Evolutionary conservation across 2,329 filamentous ascomycete species (phyloP).

Genomic region (Cryphonectria carpinicola): DNA sequence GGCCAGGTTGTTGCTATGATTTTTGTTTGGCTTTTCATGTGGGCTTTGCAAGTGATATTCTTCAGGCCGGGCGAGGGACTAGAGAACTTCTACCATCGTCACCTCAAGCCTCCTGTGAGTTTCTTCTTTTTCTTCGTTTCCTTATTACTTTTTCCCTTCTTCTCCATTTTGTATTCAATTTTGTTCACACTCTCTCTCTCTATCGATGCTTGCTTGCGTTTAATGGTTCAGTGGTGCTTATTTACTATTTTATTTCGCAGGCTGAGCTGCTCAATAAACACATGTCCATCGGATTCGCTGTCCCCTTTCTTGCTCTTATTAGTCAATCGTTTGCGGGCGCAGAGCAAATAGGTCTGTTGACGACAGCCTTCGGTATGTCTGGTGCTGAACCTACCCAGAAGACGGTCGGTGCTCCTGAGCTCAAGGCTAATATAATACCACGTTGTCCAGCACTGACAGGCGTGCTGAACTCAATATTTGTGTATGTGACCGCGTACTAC

Average conservation of each 20-base stretch:
- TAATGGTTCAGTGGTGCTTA: constrained; percentile 4
- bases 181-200: too few species aligned
- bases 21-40: constrained; percentile 43
- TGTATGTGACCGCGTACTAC: constrained; percentile 36
- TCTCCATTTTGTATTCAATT: too few species aligned
- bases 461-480: constrained; percentile 36
- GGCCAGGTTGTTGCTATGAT: constrained; percentile 54
- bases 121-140: too few species aligned
- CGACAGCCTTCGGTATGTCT: constrained; percentile 49
- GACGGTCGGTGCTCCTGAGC: neutral
- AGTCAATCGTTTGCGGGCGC: constrained; percentile 37
- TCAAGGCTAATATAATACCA: neutral
- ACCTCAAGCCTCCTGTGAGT: constrained; percentile 34
- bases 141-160: too few species aligned
- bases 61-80: constrained; percentile 29
- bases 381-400: too few species aligned
- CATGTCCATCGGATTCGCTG: constrained; percentile 54
- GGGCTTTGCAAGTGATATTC: constrained; percentile 31
- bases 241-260: constrained; percentile 35
- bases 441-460: constrained; percentile 37
- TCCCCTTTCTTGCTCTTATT: constrained; percentile 53
- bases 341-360: constrained; percentile 46
- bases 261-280: constrained; percentile 55
- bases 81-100: constrained; percentile 35
- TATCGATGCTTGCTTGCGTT: neutral